Evolutionary conservation across 2,329 filamentous ascomycete genomes (phyloP).

Genomic region (Septoria linicola): DNA sequence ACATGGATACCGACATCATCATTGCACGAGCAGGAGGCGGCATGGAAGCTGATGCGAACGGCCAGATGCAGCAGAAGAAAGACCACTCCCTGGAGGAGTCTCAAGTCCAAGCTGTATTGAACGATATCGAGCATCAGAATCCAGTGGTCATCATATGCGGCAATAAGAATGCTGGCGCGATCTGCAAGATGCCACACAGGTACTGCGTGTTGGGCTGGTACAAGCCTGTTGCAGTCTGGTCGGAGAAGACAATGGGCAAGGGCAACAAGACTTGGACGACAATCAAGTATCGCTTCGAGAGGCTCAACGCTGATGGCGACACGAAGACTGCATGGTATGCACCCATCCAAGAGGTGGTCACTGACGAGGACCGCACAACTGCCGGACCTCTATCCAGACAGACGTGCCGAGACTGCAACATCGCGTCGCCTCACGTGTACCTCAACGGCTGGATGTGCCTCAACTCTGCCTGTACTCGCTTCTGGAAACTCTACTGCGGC

Average conservation of each 20-base stretch:
- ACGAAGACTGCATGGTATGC: constrained; percentile 49
- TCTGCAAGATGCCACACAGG: constrained; percentile 53
- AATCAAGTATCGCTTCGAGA: constrained; percentile 65
- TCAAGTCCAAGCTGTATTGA: constrained; percentile 45
- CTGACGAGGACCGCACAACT: constrained; percentile 9
- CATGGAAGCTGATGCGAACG: constrained; percentile 47
- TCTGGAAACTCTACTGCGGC: constrained; percentile 53
- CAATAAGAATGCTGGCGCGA: constrained; percentile 50
- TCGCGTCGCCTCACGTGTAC: constrained; percentile 42
- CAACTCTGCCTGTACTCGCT: constrained; percentile 50
- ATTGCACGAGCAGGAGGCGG: constrained; percentile 63
- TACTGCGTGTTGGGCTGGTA: constrained; percentile 70
- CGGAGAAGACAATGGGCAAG: constrained; percentile 52
- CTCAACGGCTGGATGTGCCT: constrained; percentile 60
- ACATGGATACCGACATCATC: constrained; percentile 60
- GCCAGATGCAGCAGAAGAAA: constrained; percentile 47
- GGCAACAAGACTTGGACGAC: constrained; percentile 36
- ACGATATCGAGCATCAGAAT: constrained; percentile 48
- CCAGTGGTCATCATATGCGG: constrained; percentile 56
- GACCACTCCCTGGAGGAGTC: constrained; percentile 46
- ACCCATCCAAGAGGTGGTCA: constrained; percentile 23
- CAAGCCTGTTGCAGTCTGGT: constrained; percentile 67
- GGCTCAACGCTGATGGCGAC: constrained; percentile 48
- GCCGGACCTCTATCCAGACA: constrained; percentile 32
- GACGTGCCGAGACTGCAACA: constrained; percentile 38